Conservation (phyloP, 192 early-diverging fungal species). For the Coemansia sp. region DNA sequence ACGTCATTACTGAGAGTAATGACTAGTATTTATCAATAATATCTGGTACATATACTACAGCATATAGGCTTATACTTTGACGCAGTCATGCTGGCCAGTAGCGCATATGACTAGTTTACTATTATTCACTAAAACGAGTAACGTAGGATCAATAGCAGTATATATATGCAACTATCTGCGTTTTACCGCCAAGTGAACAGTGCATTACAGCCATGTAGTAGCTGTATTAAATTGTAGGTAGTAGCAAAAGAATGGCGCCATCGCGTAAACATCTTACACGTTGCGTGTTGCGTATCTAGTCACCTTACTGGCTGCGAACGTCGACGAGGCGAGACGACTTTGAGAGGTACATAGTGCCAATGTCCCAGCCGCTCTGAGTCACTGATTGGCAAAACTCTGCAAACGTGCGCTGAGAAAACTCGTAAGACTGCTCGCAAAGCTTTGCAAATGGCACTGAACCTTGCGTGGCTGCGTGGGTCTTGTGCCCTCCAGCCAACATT, state of each 20-base stretch:
- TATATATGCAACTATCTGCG: neutral
- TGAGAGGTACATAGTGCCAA: constrained; percentile 28
- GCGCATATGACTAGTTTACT: neutral
- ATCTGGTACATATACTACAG: neutral
- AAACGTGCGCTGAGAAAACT: constrained; percentile 37
- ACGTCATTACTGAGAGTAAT: too few relatives aligned
- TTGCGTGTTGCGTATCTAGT: neutral
- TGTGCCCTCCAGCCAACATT: constrained; percentile 2
- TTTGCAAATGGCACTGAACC: neutral
- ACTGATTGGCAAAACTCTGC: constrained; percentile 15
- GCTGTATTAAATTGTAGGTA: neutral
- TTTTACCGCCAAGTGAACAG: neutral
- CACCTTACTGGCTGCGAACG: neutral
- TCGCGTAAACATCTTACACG: neutral
- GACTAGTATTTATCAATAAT: neutral
- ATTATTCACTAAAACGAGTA: neutral
- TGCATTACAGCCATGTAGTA: neutral
- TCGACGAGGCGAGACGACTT: constrained; percentile 25
- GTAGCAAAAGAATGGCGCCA: neutral
- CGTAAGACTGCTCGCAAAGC: constrained; percentile 9
- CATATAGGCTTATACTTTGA: constrained; percentile 2
- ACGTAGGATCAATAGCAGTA: neutral
- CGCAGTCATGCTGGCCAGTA: constrained; percentile 1
- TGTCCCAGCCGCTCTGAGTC: constrained; percentile 34
- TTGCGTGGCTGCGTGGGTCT: neutral